Conservation (phyloP, 306 rosid species). For the Quercus suber region DNA sequence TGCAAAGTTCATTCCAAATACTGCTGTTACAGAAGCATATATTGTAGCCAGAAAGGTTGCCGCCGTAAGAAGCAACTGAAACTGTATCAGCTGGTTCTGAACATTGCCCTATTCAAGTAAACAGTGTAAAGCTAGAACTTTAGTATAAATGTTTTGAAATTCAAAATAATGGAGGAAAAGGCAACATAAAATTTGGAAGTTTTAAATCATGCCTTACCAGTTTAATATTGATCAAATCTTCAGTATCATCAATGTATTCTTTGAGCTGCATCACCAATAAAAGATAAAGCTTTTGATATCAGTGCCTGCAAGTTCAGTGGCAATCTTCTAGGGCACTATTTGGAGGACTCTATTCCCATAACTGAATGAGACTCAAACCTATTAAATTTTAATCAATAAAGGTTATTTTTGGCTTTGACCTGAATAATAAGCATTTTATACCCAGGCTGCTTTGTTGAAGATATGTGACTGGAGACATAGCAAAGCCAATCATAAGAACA, state of each 20-base stretch:
- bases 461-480: background rate
- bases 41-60: conserved; percentile 78
- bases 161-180: conserved; percentile 10
- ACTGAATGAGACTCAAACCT: background rate
- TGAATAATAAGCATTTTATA: conserved; percentile 3
- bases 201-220: conserved; percentile 54
- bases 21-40: conserved; percentile 76
- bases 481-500: background rate
- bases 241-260: conserved; percentile 96
- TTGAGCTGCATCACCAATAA: conserved; percentile 65
- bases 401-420: background rate
- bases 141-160: conserved; percentile 7
- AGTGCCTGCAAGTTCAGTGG: conserved; percentile 2
- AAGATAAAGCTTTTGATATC: conserved; percentile 16
- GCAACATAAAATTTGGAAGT: conserved; percentile 14
- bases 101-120: conserved; percentile 70
- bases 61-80: conserved; percentile 88
- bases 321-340: background rate
- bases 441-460: background rate
- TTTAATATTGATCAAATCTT: conserved; percentile 97
- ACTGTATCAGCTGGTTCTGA: conserved; percentile 91
- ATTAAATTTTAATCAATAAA: background rate
- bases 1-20: conserved; percentile 85
- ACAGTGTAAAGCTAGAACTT: conserved; percentile 3
- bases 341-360: background rate